Conservation (phyloP, 495 filamentous ascomycete species). For the Neurospora sp. region DNA sequence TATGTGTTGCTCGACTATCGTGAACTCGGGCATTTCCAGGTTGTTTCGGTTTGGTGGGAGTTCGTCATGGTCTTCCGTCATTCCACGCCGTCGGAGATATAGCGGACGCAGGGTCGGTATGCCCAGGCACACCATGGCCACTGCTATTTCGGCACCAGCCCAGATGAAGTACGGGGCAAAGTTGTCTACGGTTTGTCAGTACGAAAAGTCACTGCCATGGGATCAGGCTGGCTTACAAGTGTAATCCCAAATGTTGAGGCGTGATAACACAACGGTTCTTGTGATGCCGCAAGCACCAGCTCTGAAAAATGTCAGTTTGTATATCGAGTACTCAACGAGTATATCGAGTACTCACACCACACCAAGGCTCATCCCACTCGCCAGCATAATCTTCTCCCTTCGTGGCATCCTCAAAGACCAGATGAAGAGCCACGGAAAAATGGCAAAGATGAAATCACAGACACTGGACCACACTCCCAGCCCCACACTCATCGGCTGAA, state of each 20-base stretch:
- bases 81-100: slow-evolving; percentile 21
- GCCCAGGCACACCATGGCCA: slow-evolving; percentile 30
- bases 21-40: slow-evolving; percentile 20
- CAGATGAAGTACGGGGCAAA: slow-evolving; percentile 31
- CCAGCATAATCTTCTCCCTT: slow-evolving; percentile 31
- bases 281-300: slow-evolving; percentile 31
- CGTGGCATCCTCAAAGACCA: slow-evolving; percentile 29
- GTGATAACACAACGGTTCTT: slow-evolving; percentile 27
- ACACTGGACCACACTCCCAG: slow-evolving; percentile 30
- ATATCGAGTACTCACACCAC: slow-evolving; percentile 23
- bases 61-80: slow-evolving; percentile 12
- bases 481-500: slow-evolving; percentile 28
- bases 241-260: slow-evolving; percentile 25
- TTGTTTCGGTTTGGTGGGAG: slow-evolving; percentile 9
- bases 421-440: slow-evolving; percentile 37
- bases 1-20: slow-evolving; percentile 16
- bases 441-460: slow-evolving; percentile 35
- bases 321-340: slow-evolving; percentile 3
- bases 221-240: slow-evolving; percentile 17
- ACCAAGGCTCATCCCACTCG: slow-evolving; percentile 33
- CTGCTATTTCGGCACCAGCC: slow-evolving; percentile 31
- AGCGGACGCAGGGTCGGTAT: slow-evolving; percentile 29
- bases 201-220: not conserved
- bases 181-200: slow-evolving; percentile 12
- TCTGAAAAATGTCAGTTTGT: slow-evolving; percentile 14